phyloP scores from a whole-genome alignment of 2,329 filamentous ascomycete genomes.

The Penicillium sumatraense region DNA sequence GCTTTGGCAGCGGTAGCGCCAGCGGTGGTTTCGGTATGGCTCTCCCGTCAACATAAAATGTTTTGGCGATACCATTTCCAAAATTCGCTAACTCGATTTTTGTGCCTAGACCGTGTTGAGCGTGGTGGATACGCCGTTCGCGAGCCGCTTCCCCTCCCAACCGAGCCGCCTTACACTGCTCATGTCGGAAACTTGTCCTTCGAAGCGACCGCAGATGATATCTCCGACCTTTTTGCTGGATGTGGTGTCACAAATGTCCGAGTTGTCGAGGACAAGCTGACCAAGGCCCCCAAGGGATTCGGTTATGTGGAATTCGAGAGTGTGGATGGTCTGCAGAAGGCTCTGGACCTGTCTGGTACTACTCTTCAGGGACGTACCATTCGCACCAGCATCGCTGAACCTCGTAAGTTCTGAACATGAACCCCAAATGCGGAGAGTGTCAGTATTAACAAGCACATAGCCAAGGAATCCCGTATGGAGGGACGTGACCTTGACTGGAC shows the following conservation, averaged over 20 bases:
- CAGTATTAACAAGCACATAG: conserved; percentile 57
- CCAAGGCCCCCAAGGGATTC: conserved; percentile 94
- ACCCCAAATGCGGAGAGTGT: neutral
- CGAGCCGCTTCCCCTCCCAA: conserved; percentile 83
- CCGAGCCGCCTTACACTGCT: conserved; percentile 91
- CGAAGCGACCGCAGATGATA: conserved; percentile 81
- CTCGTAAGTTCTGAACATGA: conserved; percentile 65
- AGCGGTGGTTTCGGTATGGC: conserved; percentile 31
- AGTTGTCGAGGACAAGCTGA: conserved; percentile 94
- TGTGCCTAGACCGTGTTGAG: conserved; percentile 37
- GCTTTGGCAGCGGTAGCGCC: conserved; percentile 33
- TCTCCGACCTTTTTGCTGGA: conserved; percentile 81
- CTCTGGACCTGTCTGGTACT: conserved; percentile 78
- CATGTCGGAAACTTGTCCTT: conserved; percentile 97
- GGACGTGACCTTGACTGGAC: conserved; percentile 90
- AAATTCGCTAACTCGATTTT: conserved; percentile 14
- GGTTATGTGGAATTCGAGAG: conserved; percentile 94
- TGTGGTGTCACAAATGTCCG: conserved; percentile 90
- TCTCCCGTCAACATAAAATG: neutral
- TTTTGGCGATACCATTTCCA: neutral
- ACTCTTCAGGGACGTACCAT: conserved; percentile 88
- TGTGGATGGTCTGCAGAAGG: conserved; percentile 88
- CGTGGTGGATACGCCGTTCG: conserved; percentile 47
- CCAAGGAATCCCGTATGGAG: conserved; percentile 79
- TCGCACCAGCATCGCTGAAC: conserved; percentile 93